Evolutionary conservation across 1,284 basidiomycete species (phyloP).

Genomic region (Pulchroboletus neoregius): DNA sequence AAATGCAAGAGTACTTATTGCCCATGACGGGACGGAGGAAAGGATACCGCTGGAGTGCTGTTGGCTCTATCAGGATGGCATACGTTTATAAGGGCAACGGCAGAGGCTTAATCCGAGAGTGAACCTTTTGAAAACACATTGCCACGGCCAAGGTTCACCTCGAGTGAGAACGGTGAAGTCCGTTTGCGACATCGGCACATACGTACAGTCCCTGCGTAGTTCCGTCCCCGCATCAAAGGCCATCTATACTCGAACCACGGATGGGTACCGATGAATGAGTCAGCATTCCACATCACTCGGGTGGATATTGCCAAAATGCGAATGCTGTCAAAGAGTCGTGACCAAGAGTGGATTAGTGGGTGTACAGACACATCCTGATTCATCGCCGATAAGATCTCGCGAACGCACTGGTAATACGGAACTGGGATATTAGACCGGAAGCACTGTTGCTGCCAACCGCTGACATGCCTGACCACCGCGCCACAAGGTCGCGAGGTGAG

Average conservation of each 20-base stretch:
- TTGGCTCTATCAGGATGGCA: not conserved
- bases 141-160: not conserved
- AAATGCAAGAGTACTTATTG: constrained; percentile 36
- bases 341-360: too few relatives aligned
- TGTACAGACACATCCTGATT: not conserved
- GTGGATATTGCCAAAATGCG: not conserved
- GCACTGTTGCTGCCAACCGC: not conserved
- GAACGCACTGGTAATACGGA: not conserved
- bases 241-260: too few relatives aligned
- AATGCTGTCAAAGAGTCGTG: not conserved
- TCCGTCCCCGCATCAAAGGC: not conserved
- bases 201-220: constrained; percentile 8
- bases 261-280: not conserved
- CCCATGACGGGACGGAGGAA: constrained; percentile 35
- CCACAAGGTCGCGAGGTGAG: too few relatives aligned
- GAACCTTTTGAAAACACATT: not conserved
- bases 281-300: not conserved
- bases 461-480: not conserved
- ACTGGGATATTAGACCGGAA: not conserved
- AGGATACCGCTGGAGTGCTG: not conserved
- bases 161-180: not conserved
- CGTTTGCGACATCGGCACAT: not conserved
- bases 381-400: too few relatives aligned
- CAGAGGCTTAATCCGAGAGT: not conserved
- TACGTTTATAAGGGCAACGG: constrained; percentile 19